These are phyloP conservation scores for Rosellinia necatrix DNA, from an alignment of 2,329 filamentous ascomycete genomes.

Conservation along the genomic window DNA sequence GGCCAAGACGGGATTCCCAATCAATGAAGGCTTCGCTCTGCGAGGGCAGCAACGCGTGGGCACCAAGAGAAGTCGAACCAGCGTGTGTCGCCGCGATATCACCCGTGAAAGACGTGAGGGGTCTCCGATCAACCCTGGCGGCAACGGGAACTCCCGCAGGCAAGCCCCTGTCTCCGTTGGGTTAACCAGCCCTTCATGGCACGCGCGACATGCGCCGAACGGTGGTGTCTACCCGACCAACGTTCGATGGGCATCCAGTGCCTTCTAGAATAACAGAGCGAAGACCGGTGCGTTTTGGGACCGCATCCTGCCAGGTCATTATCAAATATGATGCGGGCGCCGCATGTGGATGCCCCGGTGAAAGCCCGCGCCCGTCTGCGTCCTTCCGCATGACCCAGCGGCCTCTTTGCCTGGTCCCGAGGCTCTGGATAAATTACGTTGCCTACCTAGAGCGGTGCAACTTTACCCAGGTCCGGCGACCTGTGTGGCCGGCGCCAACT, in stretches of 20 bases:
- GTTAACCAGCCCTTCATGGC: too few relatives aligned
- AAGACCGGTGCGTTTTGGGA: neutral
- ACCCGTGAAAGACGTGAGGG: too few relatives aligned
- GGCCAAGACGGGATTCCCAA: conserved; percentile 11
- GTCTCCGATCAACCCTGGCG: conserved; percentile 6
- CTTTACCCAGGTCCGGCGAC: neutral
- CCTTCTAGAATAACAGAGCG: neutral
- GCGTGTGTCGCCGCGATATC: too few relatives aligned
- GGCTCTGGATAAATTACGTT: conserved; percentile 22
- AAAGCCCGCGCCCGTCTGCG: neutral
- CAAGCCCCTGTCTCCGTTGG: conserved; percentile 17
- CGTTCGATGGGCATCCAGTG: neutral
- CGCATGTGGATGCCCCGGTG: neutral
- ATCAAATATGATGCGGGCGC: neutral
- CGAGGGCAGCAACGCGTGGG: neutral
- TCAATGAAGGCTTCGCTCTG: too few relatives aligned
- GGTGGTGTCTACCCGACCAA: neutral
- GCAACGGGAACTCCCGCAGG: conserved; percentile 16
- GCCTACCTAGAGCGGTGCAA: conserved; percentile 6
- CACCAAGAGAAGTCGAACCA: too few relatives aligned
- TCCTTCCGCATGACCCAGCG: conserved; percentile 3
- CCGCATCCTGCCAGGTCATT: neutral
- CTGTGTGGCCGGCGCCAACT: conserved; percentile 3
- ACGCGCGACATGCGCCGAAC: conserved; percentile 4
- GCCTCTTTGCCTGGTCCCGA: conserved; percentile 16